Evolutionary conservation across 2,329 filamentous ascomycete genomes (phyloP).

Genomic region (Verticillium tricorpus): DNA sequence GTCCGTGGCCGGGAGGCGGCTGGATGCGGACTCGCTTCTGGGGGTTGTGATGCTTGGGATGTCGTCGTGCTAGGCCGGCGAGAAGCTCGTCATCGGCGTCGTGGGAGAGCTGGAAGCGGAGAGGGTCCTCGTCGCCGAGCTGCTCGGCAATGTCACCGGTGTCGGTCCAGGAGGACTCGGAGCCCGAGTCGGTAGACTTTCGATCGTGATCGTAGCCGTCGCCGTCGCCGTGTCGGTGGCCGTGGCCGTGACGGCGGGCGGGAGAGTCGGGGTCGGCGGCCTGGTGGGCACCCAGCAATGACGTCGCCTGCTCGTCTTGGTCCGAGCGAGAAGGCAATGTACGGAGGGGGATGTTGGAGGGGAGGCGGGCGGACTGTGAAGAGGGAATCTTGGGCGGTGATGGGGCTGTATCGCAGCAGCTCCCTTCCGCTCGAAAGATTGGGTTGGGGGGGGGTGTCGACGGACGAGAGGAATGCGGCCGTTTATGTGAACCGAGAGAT

Average conservation of each 20-base stretch:
- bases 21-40: constrained; percentile 70
- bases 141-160: constrained; percentile 94
- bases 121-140: constrained; percentile 77
- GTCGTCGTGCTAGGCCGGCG: constrained; percentile 42
- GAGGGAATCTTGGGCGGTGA: constrained; percentile 80
- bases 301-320: constrained; percentile 36
- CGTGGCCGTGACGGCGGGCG: constrained; percentile 26
- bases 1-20: constrained; percentile 35
- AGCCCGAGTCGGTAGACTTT: constrained; percentile 44
- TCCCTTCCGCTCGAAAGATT: constrained; percentile 49
- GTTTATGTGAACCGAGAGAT: constrained; percentile 11
- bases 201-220: constrained; percentile 37
- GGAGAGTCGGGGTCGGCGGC: constrained; percentile 21
- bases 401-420: constrained; percentile 77
- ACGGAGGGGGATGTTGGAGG: constrained; percentile 84
- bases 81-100: constrained; percentile 61
- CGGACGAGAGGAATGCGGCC: constrained; percentile 28
- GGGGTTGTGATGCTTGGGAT: constrained; percentile 35
- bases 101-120: constrained; percentile 64
- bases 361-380: constrained; percentile 61
- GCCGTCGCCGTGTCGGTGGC: constrained; percentile 36
- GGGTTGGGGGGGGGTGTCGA: constrained; percentile 16
- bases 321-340: constrained; percentile 50
- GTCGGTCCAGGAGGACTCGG: constrained; percentile 81
- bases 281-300: constrained; percentile 38